A percentile compares a stretch with the other conserved stretches of the same genome.
phyloP scores from a whole-genome alignment of 2,329 filamentous ascomycete genomes.

The Phyllosticta ampelicida region DNA sequence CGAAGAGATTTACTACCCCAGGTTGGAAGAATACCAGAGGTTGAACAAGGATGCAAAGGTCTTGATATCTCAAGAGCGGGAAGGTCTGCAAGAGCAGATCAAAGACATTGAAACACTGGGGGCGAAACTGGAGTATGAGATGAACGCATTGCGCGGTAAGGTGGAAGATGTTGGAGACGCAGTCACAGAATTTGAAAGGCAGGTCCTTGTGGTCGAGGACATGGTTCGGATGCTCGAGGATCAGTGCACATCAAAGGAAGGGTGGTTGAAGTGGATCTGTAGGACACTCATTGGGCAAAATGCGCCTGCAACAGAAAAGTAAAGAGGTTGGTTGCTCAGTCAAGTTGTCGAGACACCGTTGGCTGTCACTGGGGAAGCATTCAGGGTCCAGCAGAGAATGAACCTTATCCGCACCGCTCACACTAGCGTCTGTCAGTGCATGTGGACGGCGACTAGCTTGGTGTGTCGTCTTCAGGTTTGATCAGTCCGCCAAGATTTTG shows the following conservation, averaged over 20 bases:
- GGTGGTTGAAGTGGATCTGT: slow-evolving; percentile 24
- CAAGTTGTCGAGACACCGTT: neutral
- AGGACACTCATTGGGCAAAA: neutral
- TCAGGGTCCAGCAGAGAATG: neutral
- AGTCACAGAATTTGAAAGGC: slow-evolving; percentile 65
- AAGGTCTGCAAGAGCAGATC: slow-evolving; percentile 56
- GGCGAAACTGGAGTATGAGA: slow-evolving; percentile 86
- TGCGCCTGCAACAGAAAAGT: neutral
- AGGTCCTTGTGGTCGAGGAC: slow-evolving; percentile 38
- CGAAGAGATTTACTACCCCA: slow-evolving; percentile 56
- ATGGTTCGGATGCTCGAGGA: slow-evolving; percentile 45
- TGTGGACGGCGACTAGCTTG: neutral
- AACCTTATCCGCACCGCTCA: neutral
- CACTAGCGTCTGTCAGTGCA: neutral
- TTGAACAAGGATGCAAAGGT: slow-evolving; percentile 58
- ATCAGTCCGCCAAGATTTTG: neutral
- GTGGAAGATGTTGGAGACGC: slow-evolving; percentile 82
- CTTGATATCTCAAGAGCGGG: slow-evolving; percentile 57
- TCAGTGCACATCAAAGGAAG: slow-evolving; percentile 33
- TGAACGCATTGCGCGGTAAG: slow-evolving; percentile 65
- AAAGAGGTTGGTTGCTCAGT: neutral
- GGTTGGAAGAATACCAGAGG: slow-evolving; percentile 58
- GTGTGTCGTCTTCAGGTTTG: neutral
- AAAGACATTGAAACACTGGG: slow-evolving; percentile 71
- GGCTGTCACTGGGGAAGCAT: neutral